Evolutionary conservation across 2,329 filamentous ascomycete genomes (phyloP).

Genomic region (Claviceps sp.): DNA sequence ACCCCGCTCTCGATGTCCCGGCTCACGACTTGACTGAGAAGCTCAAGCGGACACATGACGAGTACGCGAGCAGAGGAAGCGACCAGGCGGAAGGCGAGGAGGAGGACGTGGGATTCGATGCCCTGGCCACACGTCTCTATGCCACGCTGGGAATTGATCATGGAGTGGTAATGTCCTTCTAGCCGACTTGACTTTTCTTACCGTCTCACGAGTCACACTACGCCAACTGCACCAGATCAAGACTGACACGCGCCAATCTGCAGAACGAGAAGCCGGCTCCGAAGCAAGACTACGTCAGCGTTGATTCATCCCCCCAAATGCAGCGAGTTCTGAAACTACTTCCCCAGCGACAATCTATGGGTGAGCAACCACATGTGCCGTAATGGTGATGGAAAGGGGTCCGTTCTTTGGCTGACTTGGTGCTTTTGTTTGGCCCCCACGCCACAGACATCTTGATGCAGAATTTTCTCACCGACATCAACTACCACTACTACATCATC

Average conservation of each 20-base stretch:
- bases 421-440: background rate
- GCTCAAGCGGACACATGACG: conserved; percentile 3
- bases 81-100: conserved; percentile 1
- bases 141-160: conserved; percentile 11
- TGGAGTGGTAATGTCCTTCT: conserved; percentile 2
- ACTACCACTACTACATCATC: conserved; percentile 21
- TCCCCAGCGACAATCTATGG: conserved; percentile 14
- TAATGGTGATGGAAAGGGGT: background rate
- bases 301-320: conserved; percentile 12
- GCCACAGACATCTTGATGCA: conserved; percentile 15
- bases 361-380: conserved; percentile 3
- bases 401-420: background rate
- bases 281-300: conserved; percentile 9
- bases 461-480: conserved; percentile 17
- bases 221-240: background rate
- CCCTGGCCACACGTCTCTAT: conserved; percentile 11
- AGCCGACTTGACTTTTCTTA: too few species aligned
- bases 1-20: background rate
- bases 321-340: conserved; percentile 13
- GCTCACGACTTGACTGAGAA: conserved; percentile 3
- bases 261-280: conserved; percentile 8
- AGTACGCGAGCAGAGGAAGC: conserved; percentile 1
- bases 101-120: conserved; percentile 8
- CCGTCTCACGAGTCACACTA: too few species aligned
- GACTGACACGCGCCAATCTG: background rate